Evolutionary conservation across 257 asterid species (phyloP), one percentile per base, ranked within the genome.

Genomic region (Leptodermis oblonga): DNA sequence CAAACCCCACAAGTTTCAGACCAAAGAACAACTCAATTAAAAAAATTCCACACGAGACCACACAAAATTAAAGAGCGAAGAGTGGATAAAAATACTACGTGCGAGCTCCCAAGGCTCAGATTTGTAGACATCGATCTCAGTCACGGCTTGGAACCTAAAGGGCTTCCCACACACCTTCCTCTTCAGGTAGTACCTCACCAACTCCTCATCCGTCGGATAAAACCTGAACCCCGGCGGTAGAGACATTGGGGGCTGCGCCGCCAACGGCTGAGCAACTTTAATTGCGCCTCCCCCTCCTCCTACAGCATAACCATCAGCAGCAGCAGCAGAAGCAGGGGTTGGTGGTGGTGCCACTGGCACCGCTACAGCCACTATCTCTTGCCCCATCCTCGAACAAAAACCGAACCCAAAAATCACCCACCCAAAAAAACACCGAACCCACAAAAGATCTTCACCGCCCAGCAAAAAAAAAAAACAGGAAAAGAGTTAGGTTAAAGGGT

Each of bases 31-130:
- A 61, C 15, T 25, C 42, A 4, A 12, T 14, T 8, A 42, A 41
- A 12, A 62, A n/a, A n/a, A n/a, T 41, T 26, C 52, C 68, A 41
- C 36, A 41, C 0, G 20, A 63, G 36, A 51, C 1, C 42, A 63
- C 41, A 25, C 54, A 48, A n/a, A n/a, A n/a, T 14, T 14, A 14
- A 64, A 64, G 31, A 20, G 15, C 5, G 10, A 64, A 56, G 6
- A 71, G 10, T 46, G 20, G 45, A 62, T 28, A 28, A 68, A 51
- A 66, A 7, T n/a, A n/a, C n/a, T 69, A 92, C 98, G 85, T 70
- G 90, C 88, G 73, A 92, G 95, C 74, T 92, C 93, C 92, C 96
- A 92, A 0, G 98, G 98, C 80, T 92, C 98, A 72, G 98, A 92
- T 92, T 92, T 92, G 86, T 92, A 92, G 39, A 92, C 97, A 82